Conservation (phyloP, 2,329 filamentous ascomycete species). For the Venturia aucupariae region DNA sequence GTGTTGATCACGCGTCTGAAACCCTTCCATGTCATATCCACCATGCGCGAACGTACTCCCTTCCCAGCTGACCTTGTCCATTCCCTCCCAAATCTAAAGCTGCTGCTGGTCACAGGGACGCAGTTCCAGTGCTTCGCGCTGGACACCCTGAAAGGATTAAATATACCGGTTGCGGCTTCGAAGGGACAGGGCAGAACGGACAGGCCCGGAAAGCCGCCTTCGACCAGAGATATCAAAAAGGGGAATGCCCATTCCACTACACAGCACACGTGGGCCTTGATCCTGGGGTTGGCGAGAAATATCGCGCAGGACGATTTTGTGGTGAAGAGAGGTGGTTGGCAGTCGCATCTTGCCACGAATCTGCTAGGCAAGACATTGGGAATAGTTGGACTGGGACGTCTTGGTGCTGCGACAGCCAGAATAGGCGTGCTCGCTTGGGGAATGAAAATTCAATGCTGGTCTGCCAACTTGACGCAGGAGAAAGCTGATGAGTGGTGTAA, state of each 20-base stretch:
- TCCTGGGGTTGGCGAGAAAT: slow-evolving; percentile 58
- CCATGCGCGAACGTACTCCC: slow-evolving; percentile 76
- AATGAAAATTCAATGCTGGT: slow-evolving; percentile 73
- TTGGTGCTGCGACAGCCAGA: no score
- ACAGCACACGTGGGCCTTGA: slow-evolving; percentile 59
- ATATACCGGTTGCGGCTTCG: slow-evolving; percentile 33
- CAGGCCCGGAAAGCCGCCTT: not conserved
- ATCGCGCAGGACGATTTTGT: slow-evolving; percentile 62
- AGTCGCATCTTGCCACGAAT: no score
- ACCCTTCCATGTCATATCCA: slow-evolving; percentile 63
- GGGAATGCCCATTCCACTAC: slow-evolving; percentile 39
- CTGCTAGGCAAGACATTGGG: no score
- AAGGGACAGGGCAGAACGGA: slow-evolving; percentile 28
- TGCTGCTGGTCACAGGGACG: slow-evolving; percentile 63
- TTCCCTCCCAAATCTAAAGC: slow-evolving; percentile 61
- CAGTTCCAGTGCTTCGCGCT: slow-evolving; percentile 65
- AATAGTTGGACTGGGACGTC: no score
- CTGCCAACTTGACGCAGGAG: slow-evolving; percentile 65
- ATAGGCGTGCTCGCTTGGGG: slow-evolving; percentile 60
- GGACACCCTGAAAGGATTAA: slow-evolving; percentile 23
- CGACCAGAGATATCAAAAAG: slow-evolving; percentile 7
- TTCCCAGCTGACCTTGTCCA: slow-evolving; percentile 57
- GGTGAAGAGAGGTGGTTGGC: no score
- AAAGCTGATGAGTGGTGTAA: slow-evolving; percentile 59
- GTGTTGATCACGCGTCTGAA: slow-evolving; percentile 56